Base-by-base conservation (phyloP, 2,329 filamentous ascomycete species). In the Chrysoporthe deuterocubensis region DNA sequence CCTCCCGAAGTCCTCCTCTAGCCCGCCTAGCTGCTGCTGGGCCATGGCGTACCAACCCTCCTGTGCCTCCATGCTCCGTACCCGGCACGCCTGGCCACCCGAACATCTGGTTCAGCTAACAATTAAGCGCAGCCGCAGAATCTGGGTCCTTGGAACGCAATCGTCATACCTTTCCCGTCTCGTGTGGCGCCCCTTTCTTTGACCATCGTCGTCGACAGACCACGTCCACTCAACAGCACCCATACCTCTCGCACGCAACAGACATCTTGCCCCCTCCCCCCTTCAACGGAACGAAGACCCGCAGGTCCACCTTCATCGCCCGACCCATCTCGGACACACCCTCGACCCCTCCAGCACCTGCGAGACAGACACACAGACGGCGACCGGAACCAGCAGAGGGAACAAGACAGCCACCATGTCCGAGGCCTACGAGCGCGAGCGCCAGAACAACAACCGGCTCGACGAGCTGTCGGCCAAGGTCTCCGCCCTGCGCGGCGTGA, bases 391-490 rank as follows among this genome's bases (percentile, higher is more conserved):
- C 56, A 52, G 34, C 37, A 32, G 56, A 44, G n/a, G 56, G 16
- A 14, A 61, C 16, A 18, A 48, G 26, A 16, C 44, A 46, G 42
- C 67, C 72, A 78, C 69, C 72, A 93, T 93, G 90, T 90, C 90
- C 59, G 90, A 93, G 78, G 86, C 90, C 72, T 93, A 92, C 82
- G 90, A 93, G 82, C 90, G 90, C 78, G 90, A 93, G 82, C 86
- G 88, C 77, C 96, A 99, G 81, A 99, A 99, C 83, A 97, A 98
- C 81, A 90, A 92, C 73, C 94, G 95, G 74, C 92, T 99, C 67
- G 90, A 95, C 75, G 94, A 97, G 78, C 91, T 99, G 48, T 92
- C 92, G 18, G 87, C 89, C 72, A 99, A 99, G 82, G 94, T 98
- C 66, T 92, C 92, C 21, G 93, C 94, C 64, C 87, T 99, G 71